Percentiles rank a stretch among this genome's conserved stretches.
Conservation (phyloP, 148 eudicot genomes). For the Tetragonia tetragonoides region DNA sequence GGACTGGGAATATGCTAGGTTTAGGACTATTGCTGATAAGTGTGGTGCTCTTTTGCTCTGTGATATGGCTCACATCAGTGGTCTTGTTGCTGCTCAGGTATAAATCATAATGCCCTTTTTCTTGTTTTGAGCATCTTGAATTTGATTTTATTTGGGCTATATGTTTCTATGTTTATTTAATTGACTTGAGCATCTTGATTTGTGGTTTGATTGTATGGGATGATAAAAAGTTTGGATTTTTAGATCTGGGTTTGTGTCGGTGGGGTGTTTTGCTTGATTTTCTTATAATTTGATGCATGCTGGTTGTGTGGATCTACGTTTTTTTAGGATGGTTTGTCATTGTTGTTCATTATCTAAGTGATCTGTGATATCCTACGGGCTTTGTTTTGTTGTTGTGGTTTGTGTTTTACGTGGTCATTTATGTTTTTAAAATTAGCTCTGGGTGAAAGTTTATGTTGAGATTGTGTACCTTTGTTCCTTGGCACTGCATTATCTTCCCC, state of each 20-base stretch:
- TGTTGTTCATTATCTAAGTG: background rate
- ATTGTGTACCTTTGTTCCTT: background rate
- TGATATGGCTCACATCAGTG: conserved; percentile 99
- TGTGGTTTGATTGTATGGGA: conserved; percentile 3
- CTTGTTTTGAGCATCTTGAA: too few relatives aligned
- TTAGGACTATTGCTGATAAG: conserved; percentile 78
- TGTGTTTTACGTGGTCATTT: background rate
- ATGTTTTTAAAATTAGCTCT: too few relatives aligned
- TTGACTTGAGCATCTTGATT: background rate
- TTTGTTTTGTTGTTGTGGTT: background rate
- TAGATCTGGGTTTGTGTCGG: conserved; percentile 23
- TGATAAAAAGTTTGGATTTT: conserved; percentile 19
- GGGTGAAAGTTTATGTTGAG: too few relatives aligned
- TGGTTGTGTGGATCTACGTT: background rate
- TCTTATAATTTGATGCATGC: background rate
- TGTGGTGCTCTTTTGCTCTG: conserved; percentile 84
- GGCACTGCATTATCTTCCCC: too few relatives aligned
- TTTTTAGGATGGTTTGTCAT: background rate
- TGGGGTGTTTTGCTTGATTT: background rate
- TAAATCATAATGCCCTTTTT: background rate
- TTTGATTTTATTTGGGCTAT: background rate
- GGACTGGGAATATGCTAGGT: conserved; percentile 81
- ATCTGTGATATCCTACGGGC: background rate
- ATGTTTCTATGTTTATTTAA: background rate
- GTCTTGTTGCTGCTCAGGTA: conserved; percentile 99